Evolutionary conservation across 176 grass and related monocot genomes (phyloP).

Genomic region (Thalia dealbata): DNA sequence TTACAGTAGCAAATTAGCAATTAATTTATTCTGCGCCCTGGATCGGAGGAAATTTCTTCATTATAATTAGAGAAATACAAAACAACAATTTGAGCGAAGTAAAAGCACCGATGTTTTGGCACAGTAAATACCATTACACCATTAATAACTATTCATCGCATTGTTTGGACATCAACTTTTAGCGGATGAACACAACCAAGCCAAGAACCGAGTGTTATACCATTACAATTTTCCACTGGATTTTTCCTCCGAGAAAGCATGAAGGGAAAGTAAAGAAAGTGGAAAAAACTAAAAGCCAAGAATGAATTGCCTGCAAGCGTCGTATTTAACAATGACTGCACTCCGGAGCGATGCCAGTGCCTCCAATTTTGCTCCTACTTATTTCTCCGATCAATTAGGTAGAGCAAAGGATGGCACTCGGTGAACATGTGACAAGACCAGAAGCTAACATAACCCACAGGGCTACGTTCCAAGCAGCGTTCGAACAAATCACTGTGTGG

Average conservation of each 20-base stretch:
- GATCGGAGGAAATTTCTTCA: too few species aligned
- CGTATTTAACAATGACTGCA: neutral
- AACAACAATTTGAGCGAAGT: too few species aligned
- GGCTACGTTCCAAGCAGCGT: neutral
- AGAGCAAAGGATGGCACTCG: neutral
- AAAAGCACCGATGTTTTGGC: neutral
- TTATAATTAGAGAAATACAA: too few species aligned
- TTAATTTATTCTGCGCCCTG: too few species aligned
- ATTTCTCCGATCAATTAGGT: neutral
- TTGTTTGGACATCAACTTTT: neutral
- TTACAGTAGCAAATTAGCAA: too few species aligned
- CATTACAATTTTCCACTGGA: neutral
- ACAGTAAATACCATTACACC: neutral
- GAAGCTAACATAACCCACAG: neutral
- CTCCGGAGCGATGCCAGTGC: neutral
- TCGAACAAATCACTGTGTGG: neutral
- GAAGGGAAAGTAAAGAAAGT: neutral
- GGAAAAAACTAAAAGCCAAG: slow-evolving; percentile 2
- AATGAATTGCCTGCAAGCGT: slow-evolving; percentile 10
- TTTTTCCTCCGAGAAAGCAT: neutral
- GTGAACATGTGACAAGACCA: neutral
- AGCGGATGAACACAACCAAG: neutral
- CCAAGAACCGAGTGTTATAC: neutral
- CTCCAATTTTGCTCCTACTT: neutral
- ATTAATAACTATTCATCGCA: neutral